Evolutionary conservation across 306 rosid genomes (phyloP).

Genomic region (Pueraria montana): DNA sequence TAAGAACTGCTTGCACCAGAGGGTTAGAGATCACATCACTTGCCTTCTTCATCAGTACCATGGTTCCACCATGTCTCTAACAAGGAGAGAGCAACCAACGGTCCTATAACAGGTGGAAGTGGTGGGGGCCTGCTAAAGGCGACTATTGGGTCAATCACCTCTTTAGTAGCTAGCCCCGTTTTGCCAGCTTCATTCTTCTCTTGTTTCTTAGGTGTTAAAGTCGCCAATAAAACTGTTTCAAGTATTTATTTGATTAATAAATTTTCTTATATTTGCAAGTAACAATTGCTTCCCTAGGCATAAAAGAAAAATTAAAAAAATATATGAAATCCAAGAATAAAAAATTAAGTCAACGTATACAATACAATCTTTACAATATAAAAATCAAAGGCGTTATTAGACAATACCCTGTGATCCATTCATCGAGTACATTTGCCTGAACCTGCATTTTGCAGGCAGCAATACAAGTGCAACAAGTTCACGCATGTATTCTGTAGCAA

Average conservation of each 20-base stretch:
- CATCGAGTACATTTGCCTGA: slow-evolving; percentile 51
- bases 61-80: slow-evolving; percentile 58
- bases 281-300: slow-evolving; percentile 12
- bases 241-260: neutral
- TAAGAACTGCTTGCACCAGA: neutral
- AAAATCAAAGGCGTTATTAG: slow-evolving; percentile 21
- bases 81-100: slow-evolving; percentile 64
- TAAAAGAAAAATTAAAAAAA: slow-evolving; percentile 7
- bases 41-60: slow-evolving; percentile 55
- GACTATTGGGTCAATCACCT: slow-evolving; percentile 64
- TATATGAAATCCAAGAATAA: neutral
- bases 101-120: slow-evolving; percentile 74
- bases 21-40: slow-evolving; percentile 46
- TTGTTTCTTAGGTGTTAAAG: slow-evolving; percentile 57
- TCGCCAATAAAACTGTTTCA: slow-evolving; percentile 59
- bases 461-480: slow-evolving; percentile 44
- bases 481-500: slow-evolving; percentile 49
- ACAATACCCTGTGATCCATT: slow-evolving; percentile 64
- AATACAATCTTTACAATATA: neutral
- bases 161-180: slow-evolving; percentile 54
- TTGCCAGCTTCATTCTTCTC: slow-evolving; percentile 49
- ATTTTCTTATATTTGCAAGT: slow-evolving; percentile 15
- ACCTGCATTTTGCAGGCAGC: slow-evolving; percentile 51
- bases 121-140: slow-evolving; percentile 75
- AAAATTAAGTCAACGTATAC: neutral